Evolutionary conservation across 2,329 filamentous ascomycete species (phyloP).

Genomic region (Colletotrichum kahawae): DNA sequence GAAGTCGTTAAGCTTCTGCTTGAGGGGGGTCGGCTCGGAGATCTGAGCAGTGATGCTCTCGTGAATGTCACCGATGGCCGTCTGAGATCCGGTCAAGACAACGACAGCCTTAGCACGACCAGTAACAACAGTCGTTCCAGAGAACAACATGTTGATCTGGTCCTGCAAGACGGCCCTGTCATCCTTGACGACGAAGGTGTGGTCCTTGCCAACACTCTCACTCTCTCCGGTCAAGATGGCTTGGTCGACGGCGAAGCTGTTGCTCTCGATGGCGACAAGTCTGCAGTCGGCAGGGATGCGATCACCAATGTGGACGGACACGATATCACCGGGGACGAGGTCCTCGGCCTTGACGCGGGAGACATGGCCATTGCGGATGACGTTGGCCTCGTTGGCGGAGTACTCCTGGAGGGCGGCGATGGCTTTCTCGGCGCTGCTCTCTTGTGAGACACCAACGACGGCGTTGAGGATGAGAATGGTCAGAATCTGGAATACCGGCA

Average conservation of each 20-base stretch:
- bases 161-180: conserved; percentile 93
- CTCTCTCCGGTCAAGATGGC: conserved; percentile 97
- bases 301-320: conserved; percentile 88
- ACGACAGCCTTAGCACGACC: conserved; percentile 92
- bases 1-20: conserved; percentile 99
- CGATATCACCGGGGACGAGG: conserved; percentile 90
- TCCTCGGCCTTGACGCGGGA: conserved; percentile 94
- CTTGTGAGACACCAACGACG: conserved; percentile 96
- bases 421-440: conserved; percentile 97
- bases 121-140: conserved; percentile 94
- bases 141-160: conserved; percentile 97
- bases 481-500: conserved; percentile 69
- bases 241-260: conserved; percentile 96
- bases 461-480: conserved; percentile 97
- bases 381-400: conserved; percentile 96
- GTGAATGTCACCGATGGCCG: conserved; percentile 97
- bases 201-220: conserved; percentile 92
- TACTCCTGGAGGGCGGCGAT: conserved; percentile 99
- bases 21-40: conserved; percentile 93
- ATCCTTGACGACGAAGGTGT: conserved; percentile 70
- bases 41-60: conserved; percentile 99
- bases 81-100: conserved; percentile 85
- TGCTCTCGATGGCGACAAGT: conserved; percentile 88
- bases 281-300: conserved; percentile 95
- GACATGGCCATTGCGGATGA: conserved; percentile 82